A percentile compares a stretch with the other conserved stretches of the same genome.
These are phyloP conservation scores for Fusarium penzigii DNA, from an alignment of 2,329 filamentous ascomycete genomes.

Conservation along the genomic window DNA sequence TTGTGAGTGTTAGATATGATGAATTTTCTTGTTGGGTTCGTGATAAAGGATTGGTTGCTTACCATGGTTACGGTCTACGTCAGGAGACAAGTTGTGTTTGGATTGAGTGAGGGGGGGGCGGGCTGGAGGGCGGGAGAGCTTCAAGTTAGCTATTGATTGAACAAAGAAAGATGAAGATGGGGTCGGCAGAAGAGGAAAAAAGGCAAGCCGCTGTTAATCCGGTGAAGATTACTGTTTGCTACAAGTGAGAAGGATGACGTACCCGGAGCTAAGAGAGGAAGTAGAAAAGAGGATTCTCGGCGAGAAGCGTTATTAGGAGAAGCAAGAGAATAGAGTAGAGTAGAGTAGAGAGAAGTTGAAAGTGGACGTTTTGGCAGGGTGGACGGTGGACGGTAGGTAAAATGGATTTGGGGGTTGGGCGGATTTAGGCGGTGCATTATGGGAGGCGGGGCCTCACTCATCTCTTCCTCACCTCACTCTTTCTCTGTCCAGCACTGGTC, in stretches of 20 bases:
- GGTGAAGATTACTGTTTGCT: background rate
- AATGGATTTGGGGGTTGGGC: constrained; percentile 14
- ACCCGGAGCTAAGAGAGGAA: constrained; percentile 16
- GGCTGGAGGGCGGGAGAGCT: constrained; percentile 26
- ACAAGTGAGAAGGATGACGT: constrained; percentile 6
- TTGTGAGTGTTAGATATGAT: too few relatives aligned
- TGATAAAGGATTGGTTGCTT: constrained; percentile 33
- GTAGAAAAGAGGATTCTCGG: constrained; percentile 18
- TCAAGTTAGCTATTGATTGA: constrained; percentile 26
- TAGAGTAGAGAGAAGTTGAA: constrained; percentile 21
- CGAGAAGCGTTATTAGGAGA: constrained; percentile 3
- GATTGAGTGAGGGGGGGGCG: constrained; percentile 31
- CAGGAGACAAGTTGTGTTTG: constrained; percentile 29
- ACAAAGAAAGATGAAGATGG: constrained; percentile 2
- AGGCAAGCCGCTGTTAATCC: background rate
- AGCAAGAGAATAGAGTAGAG: constrained; percentile 22
- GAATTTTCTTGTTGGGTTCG: too few relatives aligned
- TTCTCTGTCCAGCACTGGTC: background rate
- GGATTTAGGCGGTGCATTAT: constrained; percentile 20
- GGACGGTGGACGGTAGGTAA: constrained; percentile 15
- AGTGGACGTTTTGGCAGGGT: constrained; percentile 12
- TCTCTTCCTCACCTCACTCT: background rate
- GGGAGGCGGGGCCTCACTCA: too few relatives aligned
- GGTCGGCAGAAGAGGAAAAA: background rate
- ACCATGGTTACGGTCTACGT: constrained; percentile 43